A percentile compares a stretch with the other conserved stretches of the same genome.
Conservation (phyloP, 176 grass and related monocot species). For the Eragrostis curvula region DNA sequence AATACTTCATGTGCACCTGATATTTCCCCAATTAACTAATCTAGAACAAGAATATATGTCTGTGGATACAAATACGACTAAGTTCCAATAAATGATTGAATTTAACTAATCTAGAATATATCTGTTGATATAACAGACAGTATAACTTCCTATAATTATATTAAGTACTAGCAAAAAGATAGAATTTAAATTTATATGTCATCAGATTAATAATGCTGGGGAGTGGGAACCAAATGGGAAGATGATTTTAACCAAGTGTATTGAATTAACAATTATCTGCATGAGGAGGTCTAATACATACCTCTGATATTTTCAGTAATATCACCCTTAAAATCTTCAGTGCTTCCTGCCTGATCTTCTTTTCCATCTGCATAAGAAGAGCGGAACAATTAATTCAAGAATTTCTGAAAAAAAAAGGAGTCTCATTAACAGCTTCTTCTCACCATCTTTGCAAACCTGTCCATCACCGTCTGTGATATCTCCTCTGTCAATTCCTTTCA, state of each 20-base stretch:
- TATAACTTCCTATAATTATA: background rate
- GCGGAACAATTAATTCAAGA: background rate
- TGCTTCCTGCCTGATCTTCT: slow-evolving; percentile 63
- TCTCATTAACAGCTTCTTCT: slow-evolving; percentile 29
- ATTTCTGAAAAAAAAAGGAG: slow-evolving; percentile 1
- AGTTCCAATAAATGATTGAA: slow-evolving; percentile 15
- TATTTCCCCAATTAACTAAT: slow-evolving; percentile 8
- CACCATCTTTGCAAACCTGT: slow-evolving; percentile 72
- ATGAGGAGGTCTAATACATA: slow-evolving; percentile 27
- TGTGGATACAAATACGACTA: background rate
- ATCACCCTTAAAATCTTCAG: slow-evolving; percentile 63
- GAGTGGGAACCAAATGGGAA: background rate
- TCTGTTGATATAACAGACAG: background rate
- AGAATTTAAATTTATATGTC: background rate
- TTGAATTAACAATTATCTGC: background rate
- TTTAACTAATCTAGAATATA: slow-evolving; percentile 5
- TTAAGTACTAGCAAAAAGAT: background rate
- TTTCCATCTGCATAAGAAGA: slow-evolving; percentile 33
- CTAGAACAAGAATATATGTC: background rate
- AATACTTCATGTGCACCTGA: too few species aligned
- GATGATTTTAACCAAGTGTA: slow-evolving; percentile 20
- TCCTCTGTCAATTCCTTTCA: slow-evolving; percentile 97
- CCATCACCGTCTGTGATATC: slow-evolving; percentile 66
- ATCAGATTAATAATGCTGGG: background rate
- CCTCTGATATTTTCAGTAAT: slow-evolving; percentile 40